Percentiles rank a stretch among this genome's conserved stretches.
phyloP scores from a whole-genome alignment of 2,329 filamentous ascomycete genomes.

The Diplodia seriata region DNA sequence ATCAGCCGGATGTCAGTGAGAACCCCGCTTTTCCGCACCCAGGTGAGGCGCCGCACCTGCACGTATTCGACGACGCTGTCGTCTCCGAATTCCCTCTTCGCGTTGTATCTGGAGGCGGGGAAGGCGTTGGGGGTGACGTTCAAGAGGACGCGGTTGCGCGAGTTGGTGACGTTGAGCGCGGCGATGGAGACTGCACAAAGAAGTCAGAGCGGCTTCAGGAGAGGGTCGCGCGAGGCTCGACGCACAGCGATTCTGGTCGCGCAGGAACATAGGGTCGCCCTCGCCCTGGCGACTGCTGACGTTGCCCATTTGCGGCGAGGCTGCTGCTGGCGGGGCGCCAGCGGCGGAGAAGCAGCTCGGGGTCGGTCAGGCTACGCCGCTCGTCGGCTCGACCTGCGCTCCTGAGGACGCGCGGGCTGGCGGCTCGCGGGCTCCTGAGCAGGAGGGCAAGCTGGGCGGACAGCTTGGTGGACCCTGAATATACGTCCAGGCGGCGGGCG shows the following conservation, averaged over 20 bases:
- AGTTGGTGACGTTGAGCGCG: constrained; percentile 80
- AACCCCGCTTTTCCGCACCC: constrained; percentile 32
- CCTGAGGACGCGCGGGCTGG: constrained; percentile 24
- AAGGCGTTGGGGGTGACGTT: constrained; percentile 85
- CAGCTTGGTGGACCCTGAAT: constrained; percentile 9
- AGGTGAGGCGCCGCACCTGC: constrained; percentile 68
- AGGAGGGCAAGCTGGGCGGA: constrained; percentile 6
- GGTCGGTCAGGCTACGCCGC: not conserved
- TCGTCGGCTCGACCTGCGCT: constrained; percentile 8
- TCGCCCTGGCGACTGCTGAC: constrained; percentile 86
- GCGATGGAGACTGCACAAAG: constrained; percentile 77
- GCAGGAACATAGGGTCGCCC: constrained; percentile 78
- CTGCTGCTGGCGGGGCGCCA: constrained; percentile 29
- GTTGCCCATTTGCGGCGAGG: constrained; percentile 74
- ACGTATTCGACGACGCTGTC: constrained; percentile 84
- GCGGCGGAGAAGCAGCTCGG: constrained; percentile 5
- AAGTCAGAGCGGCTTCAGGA: constrained; percentile 26
- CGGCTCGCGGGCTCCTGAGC: constrained; percentile 26
- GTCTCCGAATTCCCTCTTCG: constrained; percentile 75
- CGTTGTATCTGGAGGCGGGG: constrained; percentile 79
- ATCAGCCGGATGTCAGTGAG: constrained; percentile 34
- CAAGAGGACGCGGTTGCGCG: constrained; percentile 76
- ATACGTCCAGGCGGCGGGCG: not conserved
- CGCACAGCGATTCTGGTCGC: constrained; percentile 91
- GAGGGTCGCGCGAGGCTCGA: constrained; percentile 33